Evolutionary conservation across 257 asterid species (phyloP).

Genomic region (Ocimum tenuiflorum): DNA sequence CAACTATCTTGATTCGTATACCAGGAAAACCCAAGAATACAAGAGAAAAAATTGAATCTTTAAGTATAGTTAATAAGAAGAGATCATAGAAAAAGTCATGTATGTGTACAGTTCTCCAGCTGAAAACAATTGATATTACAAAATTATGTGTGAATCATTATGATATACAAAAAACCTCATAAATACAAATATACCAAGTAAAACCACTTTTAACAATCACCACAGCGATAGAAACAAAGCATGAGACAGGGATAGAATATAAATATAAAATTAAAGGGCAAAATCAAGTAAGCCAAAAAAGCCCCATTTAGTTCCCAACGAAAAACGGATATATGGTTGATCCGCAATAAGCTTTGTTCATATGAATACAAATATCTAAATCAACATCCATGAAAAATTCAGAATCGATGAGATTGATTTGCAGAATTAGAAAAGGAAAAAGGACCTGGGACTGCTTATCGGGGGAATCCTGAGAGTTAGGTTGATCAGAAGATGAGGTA

Average conservation of each 20-base stretch:
- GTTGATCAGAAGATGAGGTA: conserved; percentile 36
- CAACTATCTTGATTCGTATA: neutral
- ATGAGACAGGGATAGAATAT: neutral
- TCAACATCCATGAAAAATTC: neutral
- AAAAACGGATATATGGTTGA: conserved; percentile 7
- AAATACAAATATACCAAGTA: neutral
- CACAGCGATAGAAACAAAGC: neutral
- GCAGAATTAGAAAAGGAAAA: neutral
- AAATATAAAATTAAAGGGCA: neutral
- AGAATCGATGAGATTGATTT: neutral
- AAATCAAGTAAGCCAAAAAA: no score
- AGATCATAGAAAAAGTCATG: neutral
- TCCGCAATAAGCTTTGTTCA: neutral
- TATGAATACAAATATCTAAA: neutral
- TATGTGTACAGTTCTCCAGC: conserved; percentile 9
- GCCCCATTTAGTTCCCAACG: no score
- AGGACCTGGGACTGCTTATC: conserved; percentile 25
- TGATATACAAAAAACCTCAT: neutral
- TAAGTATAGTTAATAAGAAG: neutral
- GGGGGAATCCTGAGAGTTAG: conserved; percentile 23
- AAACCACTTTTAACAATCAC: neutral
- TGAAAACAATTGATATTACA: neutral
- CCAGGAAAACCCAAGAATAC: neutral
- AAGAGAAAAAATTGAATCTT: neutral
- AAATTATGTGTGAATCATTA: neutral